Evolutionary conservation across 768 basidiomycete genomes (phyloP).

Genomic region (Kwoniella botswanensis): DNA sequence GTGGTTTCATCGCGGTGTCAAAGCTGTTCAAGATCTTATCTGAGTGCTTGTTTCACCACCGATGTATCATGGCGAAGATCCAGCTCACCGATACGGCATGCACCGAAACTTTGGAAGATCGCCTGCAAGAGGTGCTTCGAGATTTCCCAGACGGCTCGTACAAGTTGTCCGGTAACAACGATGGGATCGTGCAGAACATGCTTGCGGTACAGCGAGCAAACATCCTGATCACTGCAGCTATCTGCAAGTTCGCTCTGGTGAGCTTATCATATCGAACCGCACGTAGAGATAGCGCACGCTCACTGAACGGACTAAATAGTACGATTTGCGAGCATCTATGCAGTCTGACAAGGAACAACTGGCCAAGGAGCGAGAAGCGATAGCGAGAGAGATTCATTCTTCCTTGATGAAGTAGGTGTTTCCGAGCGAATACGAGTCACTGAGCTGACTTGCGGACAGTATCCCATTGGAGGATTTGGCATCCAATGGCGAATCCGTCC

Average conservation of each 20-base stretch:
- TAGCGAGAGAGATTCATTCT: conserved; percentile 51
- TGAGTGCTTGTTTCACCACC: conserved; percentile 51
- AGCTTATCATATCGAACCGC: conserved; percentile 7
- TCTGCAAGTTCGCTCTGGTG: conserved; percentile 54
- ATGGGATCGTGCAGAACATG: conserved; percentile 26
- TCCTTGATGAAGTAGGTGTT: conserved; percentile 45
- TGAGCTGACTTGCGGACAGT: conserved; percentile 22
- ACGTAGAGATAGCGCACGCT: too few species aligned
- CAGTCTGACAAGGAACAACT: conserved; percentile 47
- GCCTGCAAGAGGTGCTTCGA: conserved; percentile 37
- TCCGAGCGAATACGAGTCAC: background rate
- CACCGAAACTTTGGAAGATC: conserved; percentile 42
- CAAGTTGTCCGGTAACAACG: conserved; percentile 21
- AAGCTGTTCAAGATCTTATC: conserved; percentile 48
- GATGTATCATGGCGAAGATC: conserved; percentile 33
- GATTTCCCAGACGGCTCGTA: conserved; percentile 28
- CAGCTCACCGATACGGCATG: conserved; percentile 34
- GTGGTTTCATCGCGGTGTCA: conserved; percentile 46
- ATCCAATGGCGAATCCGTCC: conserved; percentile 51
- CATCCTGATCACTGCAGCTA: conserved; percentile 52
- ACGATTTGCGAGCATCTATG: conserved; percentile 44
- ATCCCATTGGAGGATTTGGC: conserved; percentile 53
- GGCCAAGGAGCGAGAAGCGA: conserved; percentile 42
- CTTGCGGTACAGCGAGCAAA: conserved; percentile 55
- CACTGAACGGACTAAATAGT: conserved; percentile 23